Conservation (phyloP, 352 stramenopile species). For the Phytophthora hybrid region DNA sequence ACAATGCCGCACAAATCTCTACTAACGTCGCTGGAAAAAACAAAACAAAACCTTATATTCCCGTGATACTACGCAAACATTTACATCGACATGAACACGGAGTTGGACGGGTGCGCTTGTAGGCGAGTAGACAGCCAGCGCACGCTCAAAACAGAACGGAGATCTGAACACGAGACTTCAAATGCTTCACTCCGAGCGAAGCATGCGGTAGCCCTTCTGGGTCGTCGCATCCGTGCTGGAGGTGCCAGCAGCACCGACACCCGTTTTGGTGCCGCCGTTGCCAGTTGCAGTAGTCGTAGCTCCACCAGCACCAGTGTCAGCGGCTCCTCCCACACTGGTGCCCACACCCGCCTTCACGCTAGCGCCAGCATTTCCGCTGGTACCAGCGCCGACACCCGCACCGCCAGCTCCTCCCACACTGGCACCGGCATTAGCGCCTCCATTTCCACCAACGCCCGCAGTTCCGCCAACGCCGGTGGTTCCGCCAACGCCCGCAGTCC, state of each 20-base stretch:
- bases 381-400: no score
- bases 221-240: background rate
- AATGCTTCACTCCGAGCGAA: background rate
- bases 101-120: background rate
- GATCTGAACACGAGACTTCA: background rate
- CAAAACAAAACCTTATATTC: no score
- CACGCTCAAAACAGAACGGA: background rate
- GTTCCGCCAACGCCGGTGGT: no score
- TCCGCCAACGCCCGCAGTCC: background rate
- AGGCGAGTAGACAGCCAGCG: background rate
- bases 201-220: background rate
- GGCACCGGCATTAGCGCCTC: no score
- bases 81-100: background rate
- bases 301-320: background rate
- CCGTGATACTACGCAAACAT: background rate
- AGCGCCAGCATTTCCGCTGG: no score
- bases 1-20: no score
- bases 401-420: no score
- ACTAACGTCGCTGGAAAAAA: background rate
- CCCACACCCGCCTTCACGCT: no score
- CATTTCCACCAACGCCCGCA: background rate
- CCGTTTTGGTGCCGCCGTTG: background rate
- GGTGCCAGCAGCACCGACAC: background rate
- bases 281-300: background rate
- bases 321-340: no score